These are phyloP conservation scores for Priceomyces castillae DNA, from an alignment of 805 yeast species.

Conservation along the genomic window DNA sequence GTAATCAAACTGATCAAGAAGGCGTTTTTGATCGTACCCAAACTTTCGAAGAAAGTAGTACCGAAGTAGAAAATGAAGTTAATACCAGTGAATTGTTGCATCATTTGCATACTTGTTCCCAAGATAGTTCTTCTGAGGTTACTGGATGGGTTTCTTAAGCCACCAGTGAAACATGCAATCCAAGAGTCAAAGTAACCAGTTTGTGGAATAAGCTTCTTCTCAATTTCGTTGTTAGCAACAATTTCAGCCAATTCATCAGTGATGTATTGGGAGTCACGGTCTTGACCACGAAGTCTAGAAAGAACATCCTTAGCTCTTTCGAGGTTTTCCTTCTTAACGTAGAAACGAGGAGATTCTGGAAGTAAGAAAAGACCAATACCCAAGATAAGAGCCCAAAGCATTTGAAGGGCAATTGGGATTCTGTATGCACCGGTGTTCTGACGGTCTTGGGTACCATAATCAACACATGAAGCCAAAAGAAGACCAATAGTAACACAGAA, in stretches of 20 bases:
- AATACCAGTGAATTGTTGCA: conserved; percentile 89
- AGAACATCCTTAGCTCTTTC: conserved; percentile 28
- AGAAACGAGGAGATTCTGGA: conserved; percentile 48
- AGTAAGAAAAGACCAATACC: conserved; percentile 31
- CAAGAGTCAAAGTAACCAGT: conserved; percentile 17
- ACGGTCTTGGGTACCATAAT: conserved; percentile 33
- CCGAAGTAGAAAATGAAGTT: conserved; percentile 90
- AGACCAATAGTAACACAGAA: conserved; percentile 41
- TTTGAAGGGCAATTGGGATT: conserved; percentile 41
- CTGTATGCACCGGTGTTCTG: conserved; percentile 39
- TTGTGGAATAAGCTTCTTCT: conserved; percentile 19
- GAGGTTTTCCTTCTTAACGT: conserved; percentile 26
- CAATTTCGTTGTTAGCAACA: conserved; percentile 19
- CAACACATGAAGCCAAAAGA: conserved; percentile 36
- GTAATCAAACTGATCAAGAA: conserved; percentile 34
- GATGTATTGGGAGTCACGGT: conserved; percentile 19
- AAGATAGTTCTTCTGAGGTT: conserved; percentile 47
- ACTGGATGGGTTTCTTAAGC: conserved; percentile 28
- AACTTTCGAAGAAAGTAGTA: conserved; percentile 67
- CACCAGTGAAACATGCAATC: conserved; percentile 29
- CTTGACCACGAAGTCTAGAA: conserved; percentile 24
- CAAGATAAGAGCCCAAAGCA: conserved; percentile 34
- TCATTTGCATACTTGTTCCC: conserved; percentile 67
- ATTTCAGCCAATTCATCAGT: conserved; percentile 18
- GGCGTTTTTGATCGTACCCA: conserved; percentile 45